These are phyloP conservation scores for Neotropicomus parvogracilis DNA, from an alignment of 1,284 basidiomycete species.

Conservation along the genomic window DNA sequence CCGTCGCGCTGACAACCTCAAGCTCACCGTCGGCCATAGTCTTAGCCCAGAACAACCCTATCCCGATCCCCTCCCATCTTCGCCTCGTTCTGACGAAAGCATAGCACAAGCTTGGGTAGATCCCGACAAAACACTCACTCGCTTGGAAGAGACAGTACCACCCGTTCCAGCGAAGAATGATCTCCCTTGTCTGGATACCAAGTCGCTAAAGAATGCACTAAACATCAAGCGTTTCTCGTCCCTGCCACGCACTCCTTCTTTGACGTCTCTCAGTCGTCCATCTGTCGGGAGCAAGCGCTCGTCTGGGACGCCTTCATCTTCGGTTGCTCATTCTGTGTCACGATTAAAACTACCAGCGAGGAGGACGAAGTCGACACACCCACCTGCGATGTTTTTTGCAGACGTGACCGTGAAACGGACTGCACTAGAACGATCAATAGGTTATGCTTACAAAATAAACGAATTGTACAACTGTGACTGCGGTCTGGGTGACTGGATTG, in stretches of 20 bases:
- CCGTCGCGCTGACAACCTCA: slow-evolving; percentile 28
- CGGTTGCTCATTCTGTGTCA: slow-evolving; percentile 17
- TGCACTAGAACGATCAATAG: slow-evolving; percentile 67
- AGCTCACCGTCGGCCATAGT: slow-evolving; percentile 4
- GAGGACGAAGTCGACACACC: slow-evolving; percentile 52
- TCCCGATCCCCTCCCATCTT: slow-evolving; percentile 9
- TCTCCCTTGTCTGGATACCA: slow-evolving; percentile 23
- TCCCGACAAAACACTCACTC: slow-evolving; percentile 18
- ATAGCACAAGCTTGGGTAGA: slow-evolving; percentile 17
- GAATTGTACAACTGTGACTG: slow-evolving; percentile 76
- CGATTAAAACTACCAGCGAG: slow-evolving; percentile 24
- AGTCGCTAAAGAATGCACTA: slow-evolving; percentile 30
- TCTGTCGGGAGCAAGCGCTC: slow-evolving; percentile 27
- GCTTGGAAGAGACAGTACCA: slow-evolving; percentile 25
- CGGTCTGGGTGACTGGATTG: slow-evolving; percentile 76
- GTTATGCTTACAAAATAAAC: slow-evolving; percentile 83
- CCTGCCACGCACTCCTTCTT: slow-evolving; percentile 56
- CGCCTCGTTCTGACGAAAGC: slow-evolving; percentile 26
- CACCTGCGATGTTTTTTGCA: slow-evolving; percentile 70
- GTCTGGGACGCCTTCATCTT: slow-evolving; percentile 44
- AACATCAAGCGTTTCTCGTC: slow-evolving; percentile 55
- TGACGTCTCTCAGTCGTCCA: slow-evolving; percentile 33
- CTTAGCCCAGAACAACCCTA: slow-evolving; percentile 16
- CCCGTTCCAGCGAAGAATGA: slow-evolving; percentile 33
- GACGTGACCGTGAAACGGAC: slow-evolving; percentile 64